phyloP scores from a whole-genome alignment of 257 asterid species.

The Rauvolfia tetraphylla region DNA sequence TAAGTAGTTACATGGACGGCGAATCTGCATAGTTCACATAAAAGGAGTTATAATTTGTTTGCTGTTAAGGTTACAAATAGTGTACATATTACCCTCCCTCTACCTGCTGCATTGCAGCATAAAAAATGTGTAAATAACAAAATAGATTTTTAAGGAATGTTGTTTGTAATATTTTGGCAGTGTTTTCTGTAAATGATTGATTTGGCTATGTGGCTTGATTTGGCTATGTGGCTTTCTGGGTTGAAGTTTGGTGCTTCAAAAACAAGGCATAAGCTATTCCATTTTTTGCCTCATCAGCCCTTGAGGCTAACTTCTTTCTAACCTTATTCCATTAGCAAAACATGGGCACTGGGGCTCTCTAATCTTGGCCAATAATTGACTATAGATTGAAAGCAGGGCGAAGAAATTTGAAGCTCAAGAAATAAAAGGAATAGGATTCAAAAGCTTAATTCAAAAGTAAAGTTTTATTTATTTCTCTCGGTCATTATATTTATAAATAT shows the following conservation, averaged over 20 bases:
- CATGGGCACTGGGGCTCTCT: not conserved
- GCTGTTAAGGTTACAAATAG: not conserved
- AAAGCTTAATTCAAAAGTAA: too few species aligned
- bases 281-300: not conserved
- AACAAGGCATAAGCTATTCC: not conserved
- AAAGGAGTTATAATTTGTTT: not conserved
- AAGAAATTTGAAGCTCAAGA: too few species aligned
- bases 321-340: not conserved
- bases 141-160: not conserved
- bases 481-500: too few species aligned
- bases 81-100: not conserved
- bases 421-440: too few species aligned
- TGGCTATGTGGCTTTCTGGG: not conserved
- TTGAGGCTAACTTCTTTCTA: not conserved
- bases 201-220: too few species aligned
- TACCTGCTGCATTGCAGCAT: not conserved
- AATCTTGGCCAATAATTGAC: not conserved
- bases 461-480: too few species aligned
- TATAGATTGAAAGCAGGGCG: not conserved
- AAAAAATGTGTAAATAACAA: constrained; percentile 4
- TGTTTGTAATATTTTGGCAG: not conserved
- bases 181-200: too few species aligned
- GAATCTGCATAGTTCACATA: not conserved
- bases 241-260: not conserved
- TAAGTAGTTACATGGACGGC: not conserved